Evolutionary conservation across 768 basidiomycete genomes (phyloP).

Genomic region (Tylopilus vinaceipallidus): DNA sequence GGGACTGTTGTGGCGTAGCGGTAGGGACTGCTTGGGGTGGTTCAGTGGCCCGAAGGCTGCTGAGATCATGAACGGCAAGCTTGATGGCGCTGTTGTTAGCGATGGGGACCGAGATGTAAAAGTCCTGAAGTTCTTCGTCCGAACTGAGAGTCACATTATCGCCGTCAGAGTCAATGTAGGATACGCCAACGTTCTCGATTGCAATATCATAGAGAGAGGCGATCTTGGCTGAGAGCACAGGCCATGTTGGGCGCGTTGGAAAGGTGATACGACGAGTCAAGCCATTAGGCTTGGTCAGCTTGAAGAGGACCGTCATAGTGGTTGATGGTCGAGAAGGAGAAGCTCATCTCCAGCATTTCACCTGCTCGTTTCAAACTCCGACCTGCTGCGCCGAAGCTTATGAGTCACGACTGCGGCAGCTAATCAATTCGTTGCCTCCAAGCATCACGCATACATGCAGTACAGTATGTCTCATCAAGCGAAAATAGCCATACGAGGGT

Average conservation of each 20-base stretch:
- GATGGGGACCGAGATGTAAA: conserved; percentile 43
- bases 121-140: conserved; percentile 75
- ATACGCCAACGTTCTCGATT: conserved; percentile 56
- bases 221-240: conserved; percentile 53
- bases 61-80: conserved; percentile 63
- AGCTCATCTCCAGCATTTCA: conserved; percentile 10
- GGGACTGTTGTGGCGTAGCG: conserved; percentile 32
- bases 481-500: conserved; percentile 66
- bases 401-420: conserved; percentile 8
- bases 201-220: conserved; percentile 55
- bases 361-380: conserved; percentile 42
- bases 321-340: conserved; percentile 35
- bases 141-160: conserved; percentile 79
- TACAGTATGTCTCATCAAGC: conserved; percentile 40
- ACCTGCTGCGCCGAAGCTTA: conserved; percentile 32
- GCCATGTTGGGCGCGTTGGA: conserved; percentile 51
- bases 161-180: conserved; percentile 69
- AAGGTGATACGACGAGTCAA: conserved; percentile 63
- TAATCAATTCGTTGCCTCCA: neutral
- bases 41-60: conserved; percentile 32
- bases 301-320: conserved; percentile 53
- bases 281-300: conserved; percentile 55
- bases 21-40: conserved; percentile 34
- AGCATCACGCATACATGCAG: conserved; percentile 2
- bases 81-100: conserved; percentile 40